Evolutionary conservation across 371 early-diverging fungal genomes (phyloP), one percentile per base, ranked within the genome.

Genomic region (Mucor lusitanicus): DNA sequence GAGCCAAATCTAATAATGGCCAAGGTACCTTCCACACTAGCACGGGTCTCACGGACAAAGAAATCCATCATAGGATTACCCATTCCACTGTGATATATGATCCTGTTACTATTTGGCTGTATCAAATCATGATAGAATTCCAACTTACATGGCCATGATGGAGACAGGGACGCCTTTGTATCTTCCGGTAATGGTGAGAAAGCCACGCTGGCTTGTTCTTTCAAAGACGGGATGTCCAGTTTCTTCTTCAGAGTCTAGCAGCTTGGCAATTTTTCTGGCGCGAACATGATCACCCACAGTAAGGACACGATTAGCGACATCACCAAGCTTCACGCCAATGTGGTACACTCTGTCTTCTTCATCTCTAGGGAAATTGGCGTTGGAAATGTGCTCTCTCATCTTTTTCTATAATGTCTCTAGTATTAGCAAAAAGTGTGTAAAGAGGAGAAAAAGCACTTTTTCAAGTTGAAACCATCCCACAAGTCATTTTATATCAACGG

Each of bases 31-130:
- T 88, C 80, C 1, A 92, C 91, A 39, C 94, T 90, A 32, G 93
- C 93, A 44, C 98, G 87, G 27, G 89, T 84, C 75, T 98, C 98
- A 27, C 98, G 87, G 15, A 98, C 89, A 68, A 97, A 91, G 68
- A 97, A 94, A 76, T 97, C 98, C 92, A 95, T 94, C 94, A 95
- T 96, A 3, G 92, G 74, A 11, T 87, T 77, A 39, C 98, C 97
- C 92, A 88, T 88, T 25, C 84, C 84, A 71, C 84, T 83, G 39
- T 25, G 13, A 35, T 17, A 40, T 32, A 37, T 30, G 37, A 44
- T 39, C 28, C 46, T 59, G 11, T 55, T 68, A 35, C 42, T 61
- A 42, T n/a, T 7, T 30, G 15, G 40, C 3, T 0, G 54, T 60
- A 28, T 50, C 5, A 39, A 39, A 30, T 4, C 3, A 17, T 15